These are phyloP conservation scores for Carex kokanica DNA, from an alignment of 176 grass and related monocot genomes.

Conservation along the genomic window DNA sequence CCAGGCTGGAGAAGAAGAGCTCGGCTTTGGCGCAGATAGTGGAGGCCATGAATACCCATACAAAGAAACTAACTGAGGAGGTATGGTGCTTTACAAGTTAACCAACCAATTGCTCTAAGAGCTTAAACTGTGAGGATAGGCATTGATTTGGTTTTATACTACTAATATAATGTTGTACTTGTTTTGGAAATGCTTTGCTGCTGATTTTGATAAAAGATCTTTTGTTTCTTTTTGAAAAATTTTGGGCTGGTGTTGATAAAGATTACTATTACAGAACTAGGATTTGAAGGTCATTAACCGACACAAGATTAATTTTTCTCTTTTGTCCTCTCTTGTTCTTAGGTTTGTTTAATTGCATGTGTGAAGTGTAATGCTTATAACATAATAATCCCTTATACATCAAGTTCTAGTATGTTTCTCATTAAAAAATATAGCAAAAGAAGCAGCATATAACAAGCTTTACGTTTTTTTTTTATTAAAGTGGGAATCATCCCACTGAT, in stretches of 20 bases:
- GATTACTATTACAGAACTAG: neutral
- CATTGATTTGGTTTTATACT: neutral
- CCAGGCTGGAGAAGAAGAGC: slow-evolving; percentile 56
- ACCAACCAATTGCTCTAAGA: neutral
- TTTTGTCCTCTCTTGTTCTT: neutral
- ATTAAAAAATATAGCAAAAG: neutral
- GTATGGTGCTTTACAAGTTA: slow-evolving; percentile 23
- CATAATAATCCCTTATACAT: neutral
- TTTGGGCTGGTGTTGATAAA: neutral
- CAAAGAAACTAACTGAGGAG: slow-evolving; percentile 52
- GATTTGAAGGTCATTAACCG: neutral
- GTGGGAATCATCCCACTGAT: too few species aligned
- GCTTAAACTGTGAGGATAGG: neutral
- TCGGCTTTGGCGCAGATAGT: slow-evolving; percentile 32
- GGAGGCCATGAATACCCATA: slow-evolving; percentile 47
- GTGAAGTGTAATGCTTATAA: neutral
- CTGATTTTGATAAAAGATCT: neutral
- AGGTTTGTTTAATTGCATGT: neutral
- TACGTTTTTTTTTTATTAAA: too few species aligned
- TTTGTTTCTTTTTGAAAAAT: neutral
- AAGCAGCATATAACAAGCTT: neutral
- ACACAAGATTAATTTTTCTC: neutral
- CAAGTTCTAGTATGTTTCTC: slow-evolving; percentile 6
- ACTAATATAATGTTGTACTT: neutral
- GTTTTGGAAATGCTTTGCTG: neutral